Evolutionary conservation across 805 yeast genomes (phyloP), one percentile per base, ranked within the genome.

Genomic region (Hemisphaericaspora nanyangensis): DNA sequence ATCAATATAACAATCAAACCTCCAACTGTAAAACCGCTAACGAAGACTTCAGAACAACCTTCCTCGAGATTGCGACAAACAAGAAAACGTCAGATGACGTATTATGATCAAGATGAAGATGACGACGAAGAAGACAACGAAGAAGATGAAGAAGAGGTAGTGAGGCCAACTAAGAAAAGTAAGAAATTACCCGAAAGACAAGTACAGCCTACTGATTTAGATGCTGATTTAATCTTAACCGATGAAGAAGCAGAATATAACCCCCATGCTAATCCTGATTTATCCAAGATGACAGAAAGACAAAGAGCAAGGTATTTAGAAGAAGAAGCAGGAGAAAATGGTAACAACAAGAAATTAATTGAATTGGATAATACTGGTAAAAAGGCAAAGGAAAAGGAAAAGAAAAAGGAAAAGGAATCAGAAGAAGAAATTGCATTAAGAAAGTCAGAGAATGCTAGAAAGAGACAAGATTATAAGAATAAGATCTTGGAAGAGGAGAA

Each of bases 401-500:
- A 58, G 29, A 70, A 72, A 44, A 79, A 78, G 55, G 76, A 75
- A 44, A 71, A 72, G 26, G 72, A 85, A 38, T 81, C 95, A 0
- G 96, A 82, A 42, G 96, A 91, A 58, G 95, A 90, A 61, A 74
- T 80, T 29, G 86, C 85, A 34, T 60, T 87, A 42, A 75, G 89
- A 32, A 80, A 89, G 46, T 86, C 95, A 1, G 99, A 91, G 57
- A 81, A 79, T 51, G 91, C 96, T 0, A 75, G 98, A 51, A 79
- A 89, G 59, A 73, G 99, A 48, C 85, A 85, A 58, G 90, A 91
- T 55, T 74, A 88, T 51, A 80, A 82, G 49, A 89, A 82, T 52
- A 82, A 83, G 63, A 79, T 83, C 47, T 64, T 87, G 29, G 97
- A 90, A 54, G 96, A 87, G 58, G 98, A 93, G 60, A 93, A 93